These are phyloP conservation scores for Penicillium freii DNA, from an alignment of 2,329 filamentous ascomycete genomes.

Conservation along the genomic window DNA sequence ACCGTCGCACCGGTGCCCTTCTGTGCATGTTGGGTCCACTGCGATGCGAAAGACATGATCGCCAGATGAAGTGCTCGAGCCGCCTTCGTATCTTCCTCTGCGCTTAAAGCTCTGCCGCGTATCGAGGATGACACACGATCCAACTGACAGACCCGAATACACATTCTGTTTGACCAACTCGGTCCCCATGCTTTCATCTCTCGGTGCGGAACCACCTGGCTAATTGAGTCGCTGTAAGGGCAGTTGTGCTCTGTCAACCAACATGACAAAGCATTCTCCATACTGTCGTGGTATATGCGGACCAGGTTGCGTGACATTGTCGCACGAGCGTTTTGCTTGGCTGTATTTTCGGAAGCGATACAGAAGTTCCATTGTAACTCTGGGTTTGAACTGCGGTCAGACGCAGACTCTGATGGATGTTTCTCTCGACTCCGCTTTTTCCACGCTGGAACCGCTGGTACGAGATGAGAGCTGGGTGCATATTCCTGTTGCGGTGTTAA, in stretches of 20 bases:
- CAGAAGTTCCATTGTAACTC: not conserved
- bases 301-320: constrained; percentile 41
- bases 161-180: constrained; percentile 45
- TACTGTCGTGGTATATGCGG: constrained; percentile 46
- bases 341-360: constrained; percentile 27
- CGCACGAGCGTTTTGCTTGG: constrained; percentile 36
- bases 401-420: not conserved
- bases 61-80: constrained; percentile 43
- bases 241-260: constrained; percentile 48
- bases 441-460: not conserved
- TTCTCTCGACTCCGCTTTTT: not conserved
- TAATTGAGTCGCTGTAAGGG: constrained; percentile 37
- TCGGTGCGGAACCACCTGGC: constrained; percentile 12
- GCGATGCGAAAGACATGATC: constrained; percentile 47
- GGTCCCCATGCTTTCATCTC: constrained; percentile 36
- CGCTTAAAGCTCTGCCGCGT: constrained; percentile 38
- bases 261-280: constrained; percentile 46
- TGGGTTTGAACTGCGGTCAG: not conserved
- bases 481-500: not conserved
- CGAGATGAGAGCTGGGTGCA: not conserved
- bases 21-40: constrained; percentile 35
- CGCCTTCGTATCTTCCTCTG: constrained; percentile 39
- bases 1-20: constrained; percentile 13
- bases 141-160: constrained; percentile 44
- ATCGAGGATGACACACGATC: constrained; percentile 40